Percentiles rank a stretch among this genome's conserved stretches.
phyloP scores from a whole-genome alignment of 2,329 filamentous ascomycete genomes.

The Calonectria pauciramosa region DNA sequence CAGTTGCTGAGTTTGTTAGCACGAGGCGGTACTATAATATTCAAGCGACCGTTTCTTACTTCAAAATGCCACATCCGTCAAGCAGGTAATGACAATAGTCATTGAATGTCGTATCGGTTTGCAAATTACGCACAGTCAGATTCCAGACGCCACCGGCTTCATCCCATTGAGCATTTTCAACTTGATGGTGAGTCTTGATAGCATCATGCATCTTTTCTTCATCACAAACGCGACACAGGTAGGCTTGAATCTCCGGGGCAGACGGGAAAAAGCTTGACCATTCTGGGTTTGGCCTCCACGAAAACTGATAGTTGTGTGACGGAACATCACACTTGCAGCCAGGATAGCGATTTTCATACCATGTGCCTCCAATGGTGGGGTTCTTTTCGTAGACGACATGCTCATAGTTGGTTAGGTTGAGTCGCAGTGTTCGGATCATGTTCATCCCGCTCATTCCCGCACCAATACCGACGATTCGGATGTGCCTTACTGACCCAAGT shows the following conservation, averaged over 20 bases:
- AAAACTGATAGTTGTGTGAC: constrained; percentile 31
- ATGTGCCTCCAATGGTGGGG: constrained; percentile 22
- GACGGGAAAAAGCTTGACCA: constrained; percentile 22
- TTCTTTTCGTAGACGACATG: constrained; percentile 30
- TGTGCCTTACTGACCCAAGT: not conserved
- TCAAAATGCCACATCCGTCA: constrained; percentile 20
- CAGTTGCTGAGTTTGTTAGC: constrained; percentile 5
- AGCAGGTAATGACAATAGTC: constrained; percentile 23
- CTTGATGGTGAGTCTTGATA: constrained; percentile 21
- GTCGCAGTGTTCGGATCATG: constrained; percentile 16
- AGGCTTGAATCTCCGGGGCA: constrained; percentile 17
- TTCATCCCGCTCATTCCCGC: constrained; percentile 28
- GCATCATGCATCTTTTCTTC: constrained; percentile 11
- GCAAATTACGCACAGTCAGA: constrained; percentile 6
- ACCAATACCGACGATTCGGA: constrained; percentile 19
- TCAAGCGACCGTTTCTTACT: not conserved
- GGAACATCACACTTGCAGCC: constrained; percentile 30
- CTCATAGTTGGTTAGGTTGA: constrained; percentile 19
- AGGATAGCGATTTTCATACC: constrained; percentile 29
- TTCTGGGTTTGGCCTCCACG: constrained; percentile 21
- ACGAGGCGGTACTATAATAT: not conserved
- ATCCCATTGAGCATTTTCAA: constrained; percentile 16
- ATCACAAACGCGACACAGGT: constrained; percentile 17
- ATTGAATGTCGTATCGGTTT: not conserved
- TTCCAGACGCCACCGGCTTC: constrained; percentile 1